Base-by-base conservation (phyloP, 2,329 filamentous ascomycete species). In the Westerdykella ornata region DNA sequence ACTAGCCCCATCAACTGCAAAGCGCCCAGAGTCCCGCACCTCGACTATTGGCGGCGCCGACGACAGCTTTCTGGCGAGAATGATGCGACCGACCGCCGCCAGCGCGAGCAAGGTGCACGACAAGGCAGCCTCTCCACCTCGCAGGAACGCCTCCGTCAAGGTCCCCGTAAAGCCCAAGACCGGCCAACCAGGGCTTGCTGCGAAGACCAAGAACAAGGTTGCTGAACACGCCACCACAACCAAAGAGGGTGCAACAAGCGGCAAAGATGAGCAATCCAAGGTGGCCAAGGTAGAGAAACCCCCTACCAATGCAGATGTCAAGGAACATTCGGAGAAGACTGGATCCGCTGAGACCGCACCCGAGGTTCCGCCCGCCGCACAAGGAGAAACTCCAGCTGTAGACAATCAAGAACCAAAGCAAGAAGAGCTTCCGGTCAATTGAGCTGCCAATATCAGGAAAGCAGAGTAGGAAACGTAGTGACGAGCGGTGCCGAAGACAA, bases 41-140 rank as follows among this genome's bases (percentile, higher is more conserved):
- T 75, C 38, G 47, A 72, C 72, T 45, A 70, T 75, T 18, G 72
- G 71, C 35, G 75, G 76, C 14, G 72, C 84, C 1, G 82, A 86
- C 48, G 81, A 85, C 49, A 67, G 79, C 12, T 89, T 89, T 65
- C 68, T 89, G 18, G 84, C 83, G n/a, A 78, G 85, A 39, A 88
- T 89, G 84, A 88, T 83, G 79, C 73, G 84, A 31, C 85, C 85
- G 2, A 89, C 85, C 0, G 77, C 82, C 34, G 72, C 78, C 35
- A 86, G 81, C 4, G 75, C 81, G 7, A 81, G 73, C 48, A 88
- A 86, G 67, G 75, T 76, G 0, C 70, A 77, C 2, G 82, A 85
- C 4, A 87, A 85, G 66, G 58, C 59, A 15, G 61, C 63, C 59
- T 63, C 63, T 44, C 64, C 68, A 22, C 65, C 67, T 11, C 56